Base-by-base conservation (phyloP, 441 rosid species). In the Populus trichocarpa region DNA sequence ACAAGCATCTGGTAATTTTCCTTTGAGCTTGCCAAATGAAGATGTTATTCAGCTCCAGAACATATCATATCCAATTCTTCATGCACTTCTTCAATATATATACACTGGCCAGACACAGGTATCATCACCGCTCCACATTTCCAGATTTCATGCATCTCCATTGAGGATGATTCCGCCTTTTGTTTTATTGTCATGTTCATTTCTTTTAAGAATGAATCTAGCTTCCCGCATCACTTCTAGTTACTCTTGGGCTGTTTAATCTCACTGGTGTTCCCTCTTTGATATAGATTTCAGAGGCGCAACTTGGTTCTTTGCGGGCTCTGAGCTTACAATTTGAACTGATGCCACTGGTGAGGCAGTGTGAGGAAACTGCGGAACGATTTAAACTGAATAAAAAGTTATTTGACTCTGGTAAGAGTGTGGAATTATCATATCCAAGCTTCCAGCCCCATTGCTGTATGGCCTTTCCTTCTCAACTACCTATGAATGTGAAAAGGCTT, bases 71-170 rank as follows among this genome's bases (percentile, higher is more conserved):
- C 85, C 87, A 28, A 83, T 87, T 85, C 89, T 95, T 40, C 93
- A 87, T 79, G 90, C 96, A n/a, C 91, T 97, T 87, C 97, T 97
- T 82, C 90, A 87, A 53, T 93, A 90, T 82, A 87, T 97, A 66
- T 95, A 95, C 83, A 82, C 89, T 0, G 98, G 99, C 46, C 80
- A 80, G 38, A 90, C 97, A 25, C 92, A 89, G 99, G 99, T 96
- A 84, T 80, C 30, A 84, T 80, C 28, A 25, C 32, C 32, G 32
- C 4, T 82, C n/a, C 6, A 53, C 13, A 69, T 28, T 64, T 46
- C 3, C 32, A 6, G 42, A 26, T 23, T 25, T 75, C 28, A 65
- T 61, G 66, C 22, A 30, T 13, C 65, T 36, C 32, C 16, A 66
- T n/a, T 57, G 70, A 32, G 32, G 18, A 22, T 71, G 35, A 20